Evolutionary conservation across 345 rosid species (phyloP).

Genomic region (Pugionium cornutum): DNA sequence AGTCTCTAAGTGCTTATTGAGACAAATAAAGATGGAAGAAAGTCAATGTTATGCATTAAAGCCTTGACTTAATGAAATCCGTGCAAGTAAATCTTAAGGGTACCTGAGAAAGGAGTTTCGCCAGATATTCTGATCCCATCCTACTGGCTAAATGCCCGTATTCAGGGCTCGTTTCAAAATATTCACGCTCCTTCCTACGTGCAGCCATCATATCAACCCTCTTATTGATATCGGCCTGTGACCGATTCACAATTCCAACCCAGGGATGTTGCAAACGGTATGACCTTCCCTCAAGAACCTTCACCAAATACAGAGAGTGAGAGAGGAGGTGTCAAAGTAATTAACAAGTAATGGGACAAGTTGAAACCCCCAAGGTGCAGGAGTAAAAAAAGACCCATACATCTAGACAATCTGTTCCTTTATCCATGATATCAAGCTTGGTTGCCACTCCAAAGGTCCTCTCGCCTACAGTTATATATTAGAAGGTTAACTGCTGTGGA

Average conservation of each 20-base stretch:
- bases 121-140: conserved; percentile 98
- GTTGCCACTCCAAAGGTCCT: conserved; percentile 97
- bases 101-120: conserved; percentile 90
- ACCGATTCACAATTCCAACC: conserved; percentile 99
- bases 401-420: conserved; percentile 93
- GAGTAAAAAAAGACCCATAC: conserved; percentile 44
- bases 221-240: conserved; percentile 98
- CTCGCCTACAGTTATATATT: conserved; percentile 59
- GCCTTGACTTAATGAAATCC: conserved; percentile 1
- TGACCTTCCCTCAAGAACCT: conserved; percentile 97
- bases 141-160: conserved; percentile 90
- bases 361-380: conserved; percentile 3
- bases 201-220: conserved; percentile 94
- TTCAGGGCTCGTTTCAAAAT: conserved; percentile 96
- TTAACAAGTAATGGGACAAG: conserved; percentile 21
- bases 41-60: conserved; percentile 15
- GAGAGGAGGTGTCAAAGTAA: conserved; percentile 31
- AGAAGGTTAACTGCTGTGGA: conserved; percentile 18
- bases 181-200: conserved; percentile 88
- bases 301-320: conserved; percentile 19
- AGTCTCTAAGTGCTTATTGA: conserved; percentile 77
- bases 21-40: conserved; percentile 23
- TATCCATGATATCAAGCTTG: conserved; percentile 99
- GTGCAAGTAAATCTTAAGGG: conserved; percentile 25
- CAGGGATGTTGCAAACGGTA: conserved; percentile 98